Evolutionary conservation across 805 yeast species (phyloP).

Genomic region (Alloascoidea hylecoeti): DNA sequence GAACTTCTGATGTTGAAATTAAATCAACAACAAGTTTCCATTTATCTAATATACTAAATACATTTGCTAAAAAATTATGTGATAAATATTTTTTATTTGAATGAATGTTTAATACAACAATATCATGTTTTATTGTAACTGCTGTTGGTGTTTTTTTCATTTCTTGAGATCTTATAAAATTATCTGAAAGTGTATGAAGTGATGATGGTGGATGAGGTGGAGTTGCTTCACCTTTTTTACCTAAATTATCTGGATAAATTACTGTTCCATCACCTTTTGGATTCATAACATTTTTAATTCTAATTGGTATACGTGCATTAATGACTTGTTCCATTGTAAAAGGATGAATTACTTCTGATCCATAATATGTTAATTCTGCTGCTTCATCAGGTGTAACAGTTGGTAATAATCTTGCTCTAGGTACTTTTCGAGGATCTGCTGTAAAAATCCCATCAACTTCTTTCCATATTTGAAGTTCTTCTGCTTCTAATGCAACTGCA

Average conservation of each 20-base stretch:
- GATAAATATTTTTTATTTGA: constrained; percentile 86
- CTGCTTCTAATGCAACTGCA: constrained; percentile 87
- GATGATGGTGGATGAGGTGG: constrained; percentile 94
- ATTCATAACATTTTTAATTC: constrained; percentile 91
- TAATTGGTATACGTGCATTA: constrained; percentile 87
- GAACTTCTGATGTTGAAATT: constrained; percentile 94
- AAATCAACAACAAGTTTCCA: constrained; percentile 84
- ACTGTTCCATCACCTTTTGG: constrained; percentile 90
- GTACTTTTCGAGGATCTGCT: constrained; percentile 95
- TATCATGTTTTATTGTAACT: constrained; percentile 86
- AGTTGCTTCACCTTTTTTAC: constrained; percentile 73
- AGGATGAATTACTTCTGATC: constrained; percentile 96
- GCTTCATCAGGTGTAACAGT: constrained; percentile 98
- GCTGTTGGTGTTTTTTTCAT: constrained; percentile 61
- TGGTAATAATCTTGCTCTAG: constrained; percentile 69
- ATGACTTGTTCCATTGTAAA: constrained; percentile 99
- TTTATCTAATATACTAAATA: constrained; percentile 75
- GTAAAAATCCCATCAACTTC: constrained; percentile 98
- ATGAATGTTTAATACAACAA: constrained; percentile 84
- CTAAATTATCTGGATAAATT: constrained; percentile 84
- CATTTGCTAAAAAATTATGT: constrained; percentile 89
- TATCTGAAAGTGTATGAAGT: constrained; percentile 30
- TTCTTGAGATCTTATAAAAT: constrained; percentile 18
- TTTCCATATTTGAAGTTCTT: constrained; percentile 95
- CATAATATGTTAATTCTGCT: constrained; percentile 93